Conservation (phyloP, 1,139 yeast genomes). For the Hemisphaericaspora lyxosophila region DNA sequence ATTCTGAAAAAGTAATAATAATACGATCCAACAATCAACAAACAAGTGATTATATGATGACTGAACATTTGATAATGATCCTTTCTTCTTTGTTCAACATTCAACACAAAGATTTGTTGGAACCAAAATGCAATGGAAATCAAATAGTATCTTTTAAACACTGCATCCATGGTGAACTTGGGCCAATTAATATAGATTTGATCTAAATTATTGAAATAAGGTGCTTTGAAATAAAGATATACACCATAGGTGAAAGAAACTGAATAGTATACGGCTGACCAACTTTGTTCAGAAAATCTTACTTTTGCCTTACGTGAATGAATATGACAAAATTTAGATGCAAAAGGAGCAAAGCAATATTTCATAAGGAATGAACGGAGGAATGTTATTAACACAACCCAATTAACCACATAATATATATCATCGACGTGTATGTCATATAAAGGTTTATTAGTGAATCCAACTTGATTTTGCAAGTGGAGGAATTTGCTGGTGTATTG, state of each 20-base stretch:
- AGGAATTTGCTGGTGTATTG: slow-evolving; percentile 44
- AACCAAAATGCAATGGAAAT: slow-evolving; percentile 75
- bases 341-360: slow-evolving; percentile 58
- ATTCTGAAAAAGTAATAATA: slow-evolving; percentile 68
- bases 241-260: slow-evolving; percentile 59
- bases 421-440: slow-evolving; percentile 64
- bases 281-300: slow-evolving; percentile 85
- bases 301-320: slow-evolving; percentile 50
- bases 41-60: slow-evolving; percentile 81
- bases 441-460: slow-evolving; percentile 18
- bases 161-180: slow-evolving; percentile 48
- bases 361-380: slow-evolving; percentile 62
- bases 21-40: slow-evolving; percentile 70
- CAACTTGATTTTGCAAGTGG: slow-evolving; percentile 46
- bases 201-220: slow-evolving; percentile 60
- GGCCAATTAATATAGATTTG: slow-evolving; percentile 78
- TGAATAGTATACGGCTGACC: slow-evolving; percentile 68
- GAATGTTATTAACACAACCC: slow-evolving; percentile 59
- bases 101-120: slow-evolving; percentile 73
- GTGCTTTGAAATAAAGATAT: slow-evolving; percentile 54
- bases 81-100: slow-evolving; percentile 76
- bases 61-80: slow-evolving; percentile 85
- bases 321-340: slow-evolving; percentile 46
- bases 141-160: slow-evolving; percentile 71
- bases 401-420: slow-evolving; percentile 51